Evolutionary conservation across 495 filamentous ascomycete genomes (phyloP).

Genomic region (Xylaria cubensis): DNA sequence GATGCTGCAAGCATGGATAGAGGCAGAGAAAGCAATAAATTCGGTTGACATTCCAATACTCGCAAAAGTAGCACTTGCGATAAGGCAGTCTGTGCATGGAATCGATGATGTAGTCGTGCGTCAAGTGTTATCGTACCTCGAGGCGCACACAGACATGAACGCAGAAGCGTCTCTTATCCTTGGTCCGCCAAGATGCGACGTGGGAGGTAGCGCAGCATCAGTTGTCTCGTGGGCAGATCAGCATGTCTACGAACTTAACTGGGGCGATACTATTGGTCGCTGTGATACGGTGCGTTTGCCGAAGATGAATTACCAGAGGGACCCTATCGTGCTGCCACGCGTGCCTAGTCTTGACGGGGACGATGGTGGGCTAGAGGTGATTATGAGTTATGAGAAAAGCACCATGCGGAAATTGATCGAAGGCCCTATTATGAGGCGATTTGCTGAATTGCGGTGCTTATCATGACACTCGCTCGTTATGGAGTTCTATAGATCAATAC

Average conservation of each 20-base stretch:
- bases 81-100: slow-evolving; percentile 16
- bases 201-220: slow-evolving; percentile 61
- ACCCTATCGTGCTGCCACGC: slow-evolving; percentile 41
- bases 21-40: neutral
- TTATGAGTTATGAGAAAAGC: slow-evolving; percentile 34
- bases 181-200: slow-evolving; percentile 48
- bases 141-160: slow-evolving; percentile 20
- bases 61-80: slow-evolving; percentile 14
- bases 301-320: slow-evolving; percentile 32
- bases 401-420: slow-evolving; percentile 26
- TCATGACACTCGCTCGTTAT: slow-evolving; percentile 16
- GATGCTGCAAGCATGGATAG: neutral
- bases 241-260: slow-evolving; percentile 36
- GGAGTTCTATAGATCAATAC: neutral
- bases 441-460: slow-evolving; percentile 26
- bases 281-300: slow-evolving; percentile 40
- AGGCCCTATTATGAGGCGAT: slow-evolving; percentile 25
- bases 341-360: slow-evolving; percentile 26
- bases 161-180: slow-evolving; percentile 33
- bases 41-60: neutral
- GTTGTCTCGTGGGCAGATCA: slow-evolving; percentile 60
- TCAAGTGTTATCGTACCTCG: slow-evolving; percentile 29
- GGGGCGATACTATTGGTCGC: slow-evolving; percentile 33
- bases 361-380: slow-evolving; percentile 35
- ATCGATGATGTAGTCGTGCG: slow-evolving; percentile 32